Conservation (phyloP, 495 filamentous ascomycete genomes). For the Penicillium ucsense region DNA sequence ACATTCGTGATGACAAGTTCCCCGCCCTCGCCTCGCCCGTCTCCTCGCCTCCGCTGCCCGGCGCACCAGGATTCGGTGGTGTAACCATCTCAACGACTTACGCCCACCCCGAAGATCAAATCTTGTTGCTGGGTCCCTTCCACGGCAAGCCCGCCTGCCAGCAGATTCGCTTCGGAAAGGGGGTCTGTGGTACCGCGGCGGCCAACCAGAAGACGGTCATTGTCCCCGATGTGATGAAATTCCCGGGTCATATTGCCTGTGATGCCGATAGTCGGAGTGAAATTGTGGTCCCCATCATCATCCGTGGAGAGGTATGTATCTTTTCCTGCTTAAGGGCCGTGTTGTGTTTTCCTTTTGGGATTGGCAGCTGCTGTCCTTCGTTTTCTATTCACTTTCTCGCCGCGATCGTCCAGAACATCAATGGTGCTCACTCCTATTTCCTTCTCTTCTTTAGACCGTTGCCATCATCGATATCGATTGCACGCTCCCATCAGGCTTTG, state of each 20-base stretch:
- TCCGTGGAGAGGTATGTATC: constrained; percentile 43
- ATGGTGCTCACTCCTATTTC: too few relatives aligned
- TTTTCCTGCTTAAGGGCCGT: neutral
- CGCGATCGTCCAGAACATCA: too few relatives aligned
- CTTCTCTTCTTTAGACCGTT: constrained; percentile 39
- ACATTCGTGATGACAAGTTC: constrained; percentile 57
- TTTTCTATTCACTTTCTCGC: too few relatives aligned
- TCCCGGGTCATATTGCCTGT: constrained; percentile 88
- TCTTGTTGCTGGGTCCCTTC: constrained; percentile 76
- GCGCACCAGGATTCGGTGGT: constrained; percentile 2
- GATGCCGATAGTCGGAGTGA: constrained; percentile 76
- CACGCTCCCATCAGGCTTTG: constrained; percentile 58
- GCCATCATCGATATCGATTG: constrained; percentile 90
- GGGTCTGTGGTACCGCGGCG: constrained; percentile 79
- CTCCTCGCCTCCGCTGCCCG: constrained; percentile 13
- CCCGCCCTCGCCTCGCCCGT: constrained; percentile 26
- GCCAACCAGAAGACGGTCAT: constrained; percentile 52
- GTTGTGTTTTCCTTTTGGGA: too few relatives aligned
- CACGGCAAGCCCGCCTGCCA: constrained; percentile 85
- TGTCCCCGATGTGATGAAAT: constrained; percentile 63
- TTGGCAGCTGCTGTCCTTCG: constrained; percentile 9
- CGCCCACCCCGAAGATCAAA: constrained; percentile 15
- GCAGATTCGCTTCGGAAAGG: constrained; percentile 66
- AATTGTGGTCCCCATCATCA: constrained; percentile 78
- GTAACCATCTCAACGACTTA: constrained; percentile 20